These are phyloP conservation scores for Phytophthora pluvialis DNA, from an alignment of 352 stramenopile species.

Conservation along the genomic window DNA sequence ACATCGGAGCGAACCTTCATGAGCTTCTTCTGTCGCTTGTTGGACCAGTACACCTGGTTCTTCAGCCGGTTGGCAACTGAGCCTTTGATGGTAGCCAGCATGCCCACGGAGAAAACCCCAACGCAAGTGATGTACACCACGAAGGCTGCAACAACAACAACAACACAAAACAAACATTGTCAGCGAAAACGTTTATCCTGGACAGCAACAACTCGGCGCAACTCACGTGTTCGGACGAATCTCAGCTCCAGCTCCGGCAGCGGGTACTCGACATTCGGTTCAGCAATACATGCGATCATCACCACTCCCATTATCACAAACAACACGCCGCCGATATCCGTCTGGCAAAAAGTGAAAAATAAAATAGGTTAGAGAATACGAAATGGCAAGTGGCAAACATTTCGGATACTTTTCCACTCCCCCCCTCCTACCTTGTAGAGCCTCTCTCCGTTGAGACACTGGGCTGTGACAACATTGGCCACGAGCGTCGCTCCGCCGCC, in stretches of 20 bases:
- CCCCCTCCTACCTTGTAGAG: conserved; percentile 54
- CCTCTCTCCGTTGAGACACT: conserved; percentile 85
- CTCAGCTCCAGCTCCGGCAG: conserved; percentile 83
- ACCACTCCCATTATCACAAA: conserved; percentile 90
- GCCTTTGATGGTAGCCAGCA: conserved; percentile 90
- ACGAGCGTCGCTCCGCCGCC: conserved; percentile 88
- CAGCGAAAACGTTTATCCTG: not conserved
- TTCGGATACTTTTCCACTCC: not conserved
- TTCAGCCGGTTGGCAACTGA: conserved; percentile 85
- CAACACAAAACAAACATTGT: not conserved
- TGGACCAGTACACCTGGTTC: conserved; percentile 86
- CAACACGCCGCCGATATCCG: conserved; percentile 81
- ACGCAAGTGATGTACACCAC: conserved; percentile 84
- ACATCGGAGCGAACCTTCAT: conserved; percentile 55
- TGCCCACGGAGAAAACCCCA: conserved; percentile 74
- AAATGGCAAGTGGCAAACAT: conserved; percentile 4
- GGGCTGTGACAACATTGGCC: conserved; percentile 87
- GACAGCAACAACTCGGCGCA: not conserved
- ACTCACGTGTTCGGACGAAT: conserved; percentile 75
- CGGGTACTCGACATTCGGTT: conserved; percentile 88
- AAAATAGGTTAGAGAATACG: conserved; percentile 8
- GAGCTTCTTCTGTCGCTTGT: conserved; percentile 80
- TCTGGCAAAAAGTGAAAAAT: conserved; percentile 39
- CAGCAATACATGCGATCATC: conserved; percentile 85
- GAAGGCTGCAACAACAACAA: conserved; percentile 48